phyloP scores from a whole-genome alignment of 164 flowering plant species.

The Pachysandra terminalis region DNA sequence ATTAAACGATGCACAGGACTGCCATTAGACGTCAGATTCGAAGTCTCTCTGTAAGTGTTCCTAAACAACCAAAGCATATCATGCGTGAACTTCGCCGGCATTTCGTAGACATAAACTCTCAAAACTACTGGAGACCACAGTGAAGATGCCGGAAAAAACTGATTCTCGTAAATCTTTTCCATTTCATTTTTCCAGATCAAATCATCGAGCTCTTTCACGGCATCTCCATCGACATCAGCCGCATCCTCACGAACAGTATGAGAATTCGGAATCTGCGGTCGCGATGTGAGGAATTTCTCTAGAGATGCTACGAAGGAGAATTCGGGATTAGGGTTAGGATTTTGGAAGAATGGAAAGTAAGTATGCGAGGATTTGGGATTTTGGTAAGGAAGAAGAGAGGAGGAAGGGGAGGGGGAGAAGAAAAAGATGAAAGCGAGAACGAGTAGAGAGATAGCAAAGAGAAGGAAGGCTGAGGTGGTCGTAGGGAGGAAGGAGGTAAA shows the following conservation, averaged over 20 bases:
- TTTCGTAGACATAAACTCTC: slow-evolving; percentile 85
- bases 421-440: slow-evolving; percentile 14
- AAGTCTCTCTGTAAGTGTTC: slow-evolving; percentile 67
- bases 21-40: slow-evolving; percentile 93
- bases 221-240: too few relatives aligned
- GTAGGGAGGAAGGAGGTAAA: slow-evolving; percentile 30
- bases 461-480: slow-evolving; percentile 9
- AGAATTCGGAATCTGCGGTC: slow-evolving; percentile 13
- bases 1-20: slow-evolving; percentile 95
- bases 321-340: slow-evolving; percentile 28
- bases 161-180: slow-evolving; percentile 35
- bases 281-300: slow-evolving; percentile 51
- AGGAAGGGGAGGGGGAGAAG: too few relatives aligned
- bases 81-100: slow-evolving; percentile 87
- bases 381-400: too few relatives aligned
- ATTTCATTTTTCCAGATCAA: slow-evolving; percentile 43
- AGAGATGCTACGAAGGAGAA: slow-evolving; percentile 76
- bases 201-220: slow-evolving; percentile 43
- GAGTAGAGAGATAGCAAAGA: slow-evolving; percentile 22
- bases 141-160: slow-evolving; percentile 25
- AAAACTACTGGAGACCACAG: slow-evolving; percentile 30
- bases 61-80: slow-evolving; percentile 82
- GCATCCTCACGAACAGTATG: slow-evolving; percentile 28
- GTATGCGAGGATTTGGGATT: slow-evolving; percentile 2
- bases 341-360: background rate